Conservation (phyloP, 345 rosid genomes). For the Gossypium ekmanianum region DNA sequence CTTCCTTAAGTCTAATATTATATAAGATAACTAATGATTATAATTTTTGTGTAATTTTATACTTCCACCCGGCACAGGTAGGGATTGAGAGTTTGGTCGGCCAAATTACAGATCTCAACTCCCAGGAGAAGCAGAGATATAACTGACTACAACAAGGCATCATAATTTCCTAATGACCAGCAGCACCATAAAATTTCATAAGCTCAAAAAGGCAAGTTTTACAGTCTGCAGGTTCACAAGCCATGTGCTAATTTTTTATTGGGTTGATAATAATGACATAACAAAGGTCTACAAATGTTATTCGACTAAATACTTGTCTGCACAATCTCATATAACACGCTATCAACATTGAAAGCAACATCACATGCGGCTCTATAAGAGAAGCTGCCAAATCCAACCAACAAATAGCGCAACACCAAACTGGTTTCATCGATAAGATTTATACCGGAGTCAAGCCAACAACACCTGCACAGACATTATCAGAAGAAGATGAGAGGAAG, state of each 20-base stretch:
- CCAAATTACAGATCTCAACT: neutral
- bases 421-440: neutral
- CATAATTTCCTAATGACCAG: neutral
- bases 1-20: too few relatives aligned
- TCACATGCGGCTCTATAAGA: conserved; percentile 13
- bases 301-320: conserved; percentile 16
- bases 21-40: too few relatives aligned
- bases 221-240: neutral
- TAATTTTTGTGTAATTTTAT: too few relatives aligned
- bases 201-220: neutral
- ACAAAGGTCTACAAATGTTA: conserved; percentile 9
- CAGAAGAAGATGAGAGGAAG: neutral
- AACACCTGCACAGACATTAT: conserved; percentile 47
- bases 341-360: conserved; percentile 15
- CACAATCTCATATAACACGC: conserved; percentile 13
- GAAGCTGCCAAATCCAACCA: conserved; percentile 23
- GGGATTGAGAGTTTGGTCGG: neutral
- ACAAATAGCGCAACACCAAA: conserved; percentile 15
- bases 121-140: neutral
- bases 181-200: neutral
- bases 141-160: neutral
- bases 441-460: conserved; percentile 63
- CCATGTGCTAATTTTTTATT: conserved; percentile 17
- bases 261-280: conserved; percentile 8
- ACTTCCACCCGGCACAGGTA: too few relatives aligned